Conservation (phyloP, 805 yeast genomes). For the Starmerella geochares region DNA sequence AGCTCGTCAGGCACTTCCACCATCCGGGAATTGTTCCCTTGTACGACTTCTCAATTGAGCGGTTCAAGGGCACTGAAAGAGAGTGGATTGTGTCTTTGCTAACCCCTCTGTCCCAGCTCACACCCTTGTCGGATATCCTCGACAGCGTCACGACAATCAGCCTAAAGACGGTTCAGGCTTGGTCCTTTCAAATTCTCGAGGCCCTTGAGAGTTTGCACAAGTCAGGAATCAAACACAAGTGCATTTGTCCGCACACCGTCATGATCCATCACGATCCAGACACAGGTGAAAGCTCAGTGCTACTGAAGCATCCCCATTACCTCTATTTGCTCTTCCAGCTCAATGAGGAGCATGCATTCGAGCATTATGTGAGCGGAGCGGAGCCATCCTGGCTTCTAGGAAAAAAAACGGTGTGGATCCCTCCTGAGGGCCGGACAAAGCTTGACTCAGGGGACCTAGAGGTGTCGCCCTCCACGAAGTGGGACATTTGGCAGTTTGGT, state of each 20-base stretch:
- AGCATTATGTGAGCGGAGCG: background rate
- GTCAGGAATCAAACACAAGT: conserved; percentile 68
- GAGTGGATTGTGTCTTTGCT: conserved; percentile 61
- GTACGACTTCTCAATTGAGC: conserved; percentile 55
- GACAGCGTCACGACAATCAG: conserved; percentile 57
- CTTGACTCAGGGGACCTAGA: background rate
- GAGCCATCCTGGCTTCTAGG: conserved; percentile 3
- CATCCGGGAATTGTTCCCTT: conserved; percentile 60
- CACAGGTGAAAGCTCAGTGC: conserved; percentile 38
- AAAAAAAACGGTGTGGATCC: conserved; percentile 44
- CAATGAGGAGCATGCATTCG: conserved; percentile 31
- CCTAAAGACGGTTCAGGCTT: conserved; percentile 67
- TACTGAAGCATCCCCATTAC: conserved; percentile 27
- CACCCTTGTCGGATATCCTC: conserved; percentile 54
- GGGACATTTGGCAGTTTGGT: conserved; percentile 93
- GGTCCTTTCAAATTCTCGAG: conserved; percentile 81
- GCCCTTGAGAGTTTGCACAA: conserved; percentile 78
- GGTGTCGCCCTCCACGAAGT: conserved; percentile 45
- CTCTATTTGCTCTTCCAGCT: conserved; percentile 27
- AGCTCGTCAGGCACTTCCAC: conserved; percentile 43
- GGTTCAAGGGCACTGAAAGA: conserved; percentile 21
- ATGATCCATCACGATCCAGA: conserved; percentile 42
- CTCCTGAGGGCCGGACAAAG: conserved; percentile 54
- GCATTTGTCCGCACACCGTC: conserved; percentile 52
- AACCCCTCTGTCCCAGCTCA: conserved; percentile 51